Base-by-base conservation (phyloP, 176 grass and related monocot species). In the Phoenix dactylifera region DNA sequence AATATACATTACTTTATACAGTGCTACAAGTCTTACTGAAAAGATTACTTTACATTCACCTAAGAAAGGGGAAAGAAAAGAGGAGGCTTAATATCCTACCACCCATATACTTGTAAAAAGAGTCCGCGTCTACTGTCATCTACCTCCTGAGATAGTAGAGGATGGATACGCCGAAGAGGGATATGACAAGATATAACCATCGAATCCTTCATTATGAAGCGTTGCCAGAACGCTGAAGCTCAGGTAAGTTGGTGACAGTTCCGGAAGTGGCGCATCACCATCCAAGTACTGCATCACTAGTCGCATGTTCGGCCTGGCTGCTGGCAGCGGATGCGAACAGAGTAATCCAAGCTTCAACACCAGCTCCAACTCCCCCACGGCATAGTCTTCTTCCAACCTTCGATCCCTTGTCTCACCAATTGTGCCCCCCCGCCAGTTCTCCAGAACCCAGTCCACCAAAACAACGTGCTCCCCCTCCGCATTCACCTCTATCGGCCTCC, bases 341-440 rank as follows among this genome's bases (percentile, higher is more conserved):
- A 86, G 52, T 52, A 86, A 56, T 6, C 77, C 83, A 20, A 86
- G 68, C 51, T 57, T 73, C 17, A 86, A 26, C 16, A 60, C 77
- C 18, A 60, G 50, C 22, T 76, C 50, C 3, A 65, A 58, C 58
- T 86, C 73, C 1, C 56, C 83, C 4, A 16, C 7, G 26, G 6
- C 51, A 24, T 70, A 77, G 10, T 72, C 63, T 0, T 68, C 68
- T 6, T 20, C 58, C 10, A 81, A 52, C 26, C 58, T 73, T 4
- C 26, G 57, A 69, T 86, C 83, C 52, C 76, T 63, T 1, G 71
- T 55, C 0, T 74, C 58, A 0, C 54, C 5, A 28, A 86, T 26
- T 0, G 77, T 51, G 3, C 69, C 83, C 6, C 4, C 22, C 24
- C 57, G 53, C 83, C 69, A 81, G 1, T 77, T 58, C 17, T 77